Evolutionary conservation across 192 early-diverging fungal species (phyloP).

Genomic region (Podila horticola): DNA sequence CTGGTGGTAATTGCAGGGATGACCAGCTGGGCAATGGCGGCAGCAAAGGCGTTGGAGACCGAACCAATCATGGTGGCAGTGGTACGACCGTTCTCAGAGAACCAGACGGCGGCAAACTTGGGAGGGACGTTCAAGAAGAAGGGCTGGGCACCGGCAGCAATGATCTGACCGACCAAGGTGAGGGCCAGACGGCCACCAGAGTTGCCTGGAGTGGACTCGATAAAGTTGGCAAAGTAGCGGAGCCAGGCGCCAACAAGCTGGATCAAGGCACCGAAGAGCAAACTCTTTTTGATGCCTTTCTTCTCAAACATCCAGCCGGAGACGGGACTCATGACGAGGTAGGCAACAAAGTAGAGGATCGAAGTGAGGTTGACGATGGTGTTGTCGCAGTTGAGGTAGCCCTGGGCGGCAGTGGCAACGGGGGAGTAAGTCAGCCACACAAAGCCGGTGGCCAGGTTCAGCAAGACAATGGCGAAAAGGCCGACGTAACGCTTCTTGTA

Average conservation of each 20-base stretch:
- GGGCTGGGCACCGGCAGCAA: conserved; percentile 60
- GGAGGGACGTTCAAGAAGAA: conserved; percentile 67
- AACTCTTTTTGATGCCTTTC: conserved; percentile 49
- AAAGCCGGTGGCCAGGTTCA: conserved; percentile 58
- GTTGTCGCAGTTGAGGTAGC: conserved; percentile 44
- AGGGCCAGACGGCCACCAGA: conserved; percentile 50
- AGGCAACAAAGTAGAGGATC: conserved; percentile 56
- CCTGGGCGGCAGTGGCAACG: conserved; percentile 45
- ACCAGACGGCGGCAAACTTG: conserved; percentile 68
- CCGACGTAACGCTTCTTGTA: conserved; percentile 59
- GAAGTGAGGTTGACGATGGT: conserved; percentile 56
- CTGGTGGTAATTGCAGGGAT: conserved; percentile 57
- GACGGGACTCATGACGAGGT: conserved; percentile 54
- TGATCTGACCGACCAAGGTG: conserved; percentile 59
- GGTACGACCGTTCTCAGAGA: conserved; percentile 57
- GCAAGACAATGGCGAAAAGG: conserved; percentile 55
- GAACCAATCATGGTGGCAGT: conserved; percentile 63
- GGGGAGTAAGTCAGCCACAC: conserved; percentile 63
- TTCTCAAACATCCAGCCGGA: conserved; percentile 58
- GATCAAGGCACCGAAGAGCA: conserved; percentile 56
- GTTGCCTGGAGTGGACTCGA: conserved; percentile 29
- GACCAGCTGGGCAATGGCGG: conserved; percentile 60
- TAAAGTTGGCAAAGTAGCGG: conserved; percentile 55
- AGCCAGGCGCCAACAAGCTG: conserved; percentile 59
- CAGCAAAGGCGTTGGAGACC: conserved; percentile 58